Percentiles rank a stretch among this genome's conserved stretches.
Evolutionary conservation across 164 flowering plant species (phyloP).

Genomic region (Liquidambar formosana): DNA sequence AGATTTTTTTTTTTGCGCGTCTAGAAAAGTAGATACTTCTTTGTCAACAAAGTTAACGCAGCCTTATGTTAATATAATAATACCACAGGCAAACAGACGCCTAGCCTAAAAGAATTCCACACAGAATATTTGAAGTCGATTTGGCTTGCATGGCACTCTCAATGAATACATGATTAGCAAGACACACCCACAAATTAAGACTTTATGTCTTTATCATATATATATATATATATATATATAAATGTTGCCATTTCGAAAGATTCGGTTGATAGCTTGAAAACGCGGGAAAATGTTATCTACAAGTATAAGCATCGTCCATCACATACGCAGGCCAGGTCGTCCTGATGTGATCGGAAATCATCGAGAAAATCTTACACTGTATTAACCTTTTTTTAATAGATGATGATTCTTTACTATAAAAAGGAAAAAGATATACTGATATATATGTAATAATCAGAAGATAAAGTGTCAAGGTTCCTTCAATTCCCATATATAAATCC

Average conservation of each 20-base stretch:
- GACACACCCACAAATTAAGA: background rate
- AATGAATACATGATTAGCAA: slow-evolving; percentile 7
- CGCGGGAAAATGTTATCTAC: slow-evolving; percentile 26
- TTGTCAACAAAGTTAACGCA: slow-evolving; percentile 12
- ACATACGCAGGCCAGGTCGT: too few species aligned
- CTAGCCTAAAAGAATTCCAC: slow-evolving; percentile 7
- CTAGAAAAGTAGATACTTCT: background rate
- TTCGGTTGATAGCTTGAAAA: slow-evolving; percentile 35
- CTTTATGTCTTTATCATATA: slow-evolving; percentile 17
- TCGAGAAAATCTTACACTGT: too few species aligned
- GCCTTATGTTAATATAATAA: background rate
- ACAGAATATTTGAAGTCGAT: slow-evolving; percentile 12
- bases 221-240: background rate
- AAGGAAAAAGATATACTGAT: too few species aligned
- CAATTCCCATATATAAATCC: too few species aligned
- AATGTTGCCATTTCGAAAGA: slow-evolving; percentile 21
- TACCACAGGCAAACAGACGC: background rate
- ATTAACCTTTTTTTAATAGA: too few species aligned
- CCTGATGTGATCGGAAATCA: too few species aligned
- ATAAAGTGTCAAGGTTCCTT: too few species aligned
- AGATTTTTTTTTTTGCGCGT: too few species aligned
- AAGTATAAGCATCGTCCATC: too few species aligned
- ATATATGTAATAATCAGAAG: too few species aligned
- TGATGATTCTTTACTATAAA: too few species aligned
- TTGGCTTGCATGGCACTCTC: slow-evolving; percentile 11